Conservation (phyloP, 2,329 filamentous ascomycete genomes). For the Esteya vermicola region DNA sequence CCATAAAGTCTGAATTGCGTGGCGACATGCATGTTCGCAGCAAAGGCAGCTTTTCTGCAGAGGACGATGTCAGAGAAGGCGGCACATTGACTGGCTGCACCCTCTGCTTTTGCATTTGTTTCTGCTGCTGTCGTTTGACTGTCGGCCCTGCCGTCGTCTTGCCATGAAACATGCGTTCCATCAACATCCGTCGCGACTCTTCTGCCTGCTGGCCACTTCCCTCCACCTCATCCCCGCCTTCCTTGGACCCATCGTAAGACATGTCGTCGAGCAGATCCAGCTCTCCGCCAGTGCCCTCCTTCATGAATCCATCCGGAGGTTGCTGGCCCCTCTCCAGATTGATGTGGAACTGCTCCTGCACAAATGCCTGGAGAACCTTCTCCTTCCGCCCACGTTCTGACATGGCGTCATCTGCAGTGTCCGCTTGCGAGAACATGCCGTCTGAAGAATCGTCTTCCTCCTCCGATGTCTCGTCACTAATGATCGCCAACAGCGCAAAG, state of each 20-base stretch:
- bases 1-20: slow-evolving; percentile 8
- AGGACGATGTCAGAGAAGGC: slow-evolving; percentile 4
- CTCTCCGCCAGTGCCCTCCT: slow-evolving; percentile 1
- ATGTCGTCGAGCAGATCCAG: slow-evolving; percentile 9
- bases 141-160: too few relatives aligned
- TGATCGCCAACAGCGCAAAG: slow-evolving; percentile 8
- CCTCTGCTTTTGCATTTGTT: too few relatives aligned
- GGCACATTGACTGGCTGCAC: too few relatives aligned
- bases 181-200: slow-evolving; percentile 7
- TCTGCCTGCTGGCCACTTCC: neutral
- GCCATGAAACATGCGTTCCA: slow-evolving; percentile 7
- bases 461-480: slow-evolving; percentile 4
- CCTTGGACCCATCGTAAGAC: slow-evolving; percentile 5
- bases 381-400: slow-evolving; percentile 8
- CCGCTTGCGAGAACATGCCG: slow-evolving; percentile 7
- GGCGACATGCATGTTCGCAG: slow-evolving; percentile 7
- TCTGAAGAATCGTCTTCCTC: slow-evolving; percentile 8
- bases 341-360: slow-evolving; percentile 9
- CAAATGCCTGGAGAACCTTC: slow-evolving; percentile 8
- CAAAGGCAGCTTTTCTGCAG: slow-evolving; percentile 5
- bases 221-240: neutral
- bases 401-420: slow-evolving; percentile 9
- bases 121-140: neutral
- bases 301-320: slow-evolving; percentile 6
- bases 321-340: slow-evolving; percentile 7